Evolutionary conservation across 306 rosid genomes (phyloP), one percentile per base, ranked within the genome.

Genomic region (Oemleria cerasiformis): DNA sequence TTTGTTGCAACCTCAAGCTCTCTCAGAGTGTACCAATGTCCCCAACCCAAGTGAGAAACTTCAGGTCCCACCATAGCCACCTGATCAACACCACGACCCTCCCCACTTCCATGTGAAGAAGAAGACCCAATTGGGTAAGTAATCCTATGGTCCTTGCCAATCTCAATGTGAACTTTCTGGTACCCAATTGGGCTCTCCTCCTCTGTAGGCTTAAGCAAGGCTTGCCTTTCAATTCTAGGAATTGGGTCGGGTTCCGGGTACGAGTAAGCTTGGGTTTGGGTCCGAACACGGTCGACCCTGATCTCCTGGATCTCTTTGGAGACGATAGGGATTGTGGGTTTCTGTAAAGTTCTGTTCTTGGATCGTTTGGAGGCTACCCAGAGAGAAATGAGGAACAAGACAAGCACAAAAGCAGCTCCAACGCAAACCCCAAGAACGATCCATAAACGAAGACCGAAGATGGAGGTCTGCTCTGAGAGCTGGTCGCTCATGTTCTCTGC

Each of bases 41-140:
- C 97, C 97, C 97, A 91, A 47, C 97, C 97, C 81, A 91, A 81
- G 73, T 91, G 97, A n/a, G 97, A 91, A 78, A 91, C 97, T 69
- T 85, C 87, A n/a, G 97, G 97, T 53, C 84, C 88, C 72, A 76
- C 90, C 12, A 81, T 76, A 30, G 87, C 73, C 47, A 72, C 81
- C 77, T 84, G 95, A 77, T 82, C 96, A 56, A 57, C 62, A 9
- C 77, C 70, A 11, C 88, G 82, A 61, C 55, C 85, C 43, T 87
- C 91, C 67, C 85, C 91, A 55, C 79, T 81, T 8, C 88, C 73
- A 65, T 80, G 87, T 0, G 97, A 87, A 39, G 82, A 77, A 69
- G 77, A 61, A 3, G 92, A 85, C 71, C 89, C 72, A 50, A 5
- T 87, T 0, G 97, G 97, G 76, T 84, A 92, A 5, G 88, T 82